Evolutionary conservation across 2,329 filamentous ascomycete species (phyloP).

Genomic region (Cadophora luteo-olivacea): DNA sequence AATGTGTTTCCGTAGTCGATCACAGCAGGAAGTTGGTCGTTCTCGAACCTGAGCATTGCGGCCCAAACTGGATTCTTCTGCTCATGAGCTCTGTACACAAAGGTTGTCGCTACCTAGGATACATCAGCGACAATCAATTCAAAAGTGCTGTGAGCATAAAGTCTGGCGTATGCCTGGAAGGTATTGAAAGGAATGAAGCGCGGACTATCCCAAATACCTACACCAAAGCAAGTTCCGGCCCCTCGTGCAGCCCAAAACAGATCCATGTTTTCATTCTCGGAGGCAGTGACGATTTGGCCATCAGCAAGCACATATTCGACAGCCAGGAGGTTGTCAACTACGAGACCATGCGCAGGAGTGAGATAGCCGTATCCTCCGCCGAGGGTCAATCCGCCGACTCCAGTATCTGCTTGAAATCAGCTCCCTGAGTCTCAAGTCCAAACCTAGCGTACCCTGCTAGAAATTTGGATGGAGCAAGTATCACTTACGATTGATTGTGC

Average conservation of each 20-base stretch:
- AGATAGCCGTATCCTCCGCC: constrained; percentile 57
- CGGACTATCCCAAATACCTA: constrained; percentile 5
- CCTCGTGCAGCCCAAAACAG: constrained; percentile 38
- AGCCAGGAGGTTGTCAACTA: constrained; percentile 36
- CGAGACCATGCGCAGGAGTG: constrained; percentile 47
- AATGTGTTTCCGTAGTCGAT: constrained; percentile 30
- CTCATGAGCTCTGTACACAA: constrained; percentile 25
- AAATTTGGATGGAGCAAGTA: background rate
- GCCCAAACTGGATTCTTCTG: constrained; percentile 32
- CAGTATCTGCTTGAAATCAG: constrained; percentile 9
- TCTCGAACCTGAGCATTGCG: constrained; percentile 30
- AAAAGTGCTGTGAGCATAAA: background rate
- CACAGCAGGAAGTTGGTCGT: constrained; percentile 22
- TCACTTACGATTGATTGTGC: constrained; percentile 29
- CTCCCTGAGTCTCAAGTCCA: background rate
- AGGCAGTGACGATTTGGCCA: constrained; percentile 31
- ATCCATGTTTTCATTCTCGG: constrained; percentile 27
- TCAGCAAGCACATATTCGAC: constrained; percentile 34
- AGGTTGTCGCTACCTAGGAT: constrained; percentile 1
- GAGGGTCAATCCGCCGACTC: constrained; percentile 34
- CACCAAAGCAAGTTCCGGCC: constrained; percentile 34
- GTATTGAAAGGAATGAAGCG: constrained; percentile 15
- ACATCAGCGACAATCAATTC: constrained; percentile 22
- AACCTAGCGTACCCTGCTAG: too few relatives aligned
- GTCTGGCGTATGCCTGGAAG: background rate